Conservation (phyloP, 2,329 filamentous ascomycete genomes). For the Botrytis deweyae region DNA sequence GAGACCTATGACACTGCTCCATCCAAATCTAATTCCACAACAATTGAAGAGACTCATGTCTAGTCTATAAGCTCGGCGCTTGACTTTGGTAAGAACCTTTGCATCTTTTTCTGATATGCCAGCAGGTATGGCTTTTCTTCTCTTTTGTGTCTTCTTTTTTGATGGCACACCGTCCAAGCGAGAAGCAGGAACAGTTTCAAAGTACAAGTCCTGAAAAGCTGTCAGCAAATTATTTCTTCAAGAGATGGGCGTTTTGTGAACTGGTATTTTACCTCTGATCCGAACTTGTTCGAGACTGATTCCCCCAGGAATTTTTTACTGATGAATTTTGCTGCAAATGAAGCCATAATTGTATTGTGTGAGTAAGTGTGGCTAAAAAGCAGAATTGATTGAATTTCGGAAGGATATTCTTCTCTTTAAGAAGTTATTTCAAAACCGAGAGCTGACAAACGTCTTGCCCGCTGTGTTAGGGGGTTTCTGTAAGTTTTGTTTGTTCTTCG, state of each 20-base stretch:
- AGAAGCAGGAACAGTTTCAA: slow-evolving; percentile 76
- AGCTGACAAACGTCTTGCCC: background rate
- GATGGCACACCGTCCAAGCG: slow-evolving; percentile 62
- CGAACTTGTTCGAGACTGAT: slow-evolving; percentile 56
- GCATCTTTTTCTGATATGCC: slow-evolving; percentile 83
- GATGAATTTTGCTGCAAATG: slow-evolving; percentile 53
- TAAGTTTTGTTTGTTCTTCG: slow-evolving; percentile 7
- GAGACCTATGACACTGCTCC: slow-evolving; percentile 81
- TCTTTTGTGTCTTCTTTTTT: slow-evolving; percentile 71
- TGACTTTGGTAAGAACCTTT: slow-evolving; percentile 79
- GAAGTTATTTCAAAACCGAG: background rate
- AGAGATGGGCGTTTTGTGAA: slow-evolving; percentile 1
- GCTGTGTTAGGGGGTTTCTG: background rate
- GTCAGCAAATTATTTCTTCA: slow-evolving; percentile 22
- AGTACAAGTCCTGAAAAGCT: slow-evolving; percentile 75
- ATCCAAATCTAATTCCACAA: slow-evolving; percentile 81
- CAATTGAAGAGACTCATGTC: slow-evolving; percentile 83
- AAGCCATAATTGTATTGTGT: slow-evolving; percentile 49
- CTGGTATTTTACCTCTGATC: slow-evolving; percentile 49
- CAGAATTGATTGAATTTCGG: background rate
- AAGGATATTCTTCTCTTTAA: background rate
- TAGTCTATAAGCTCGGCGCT: slow-evolving; percentile 78
- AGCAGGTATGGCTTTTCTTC: slow-evolving; percentile 78
- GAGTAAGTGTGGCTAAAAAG: background rate
- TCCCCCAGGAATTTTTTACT: slow-evolving; percentile 59